Base-by-base conservation (phyloP, 2,329 filamentous ascomycete species). In the Fusarium napiforme region DNA sequence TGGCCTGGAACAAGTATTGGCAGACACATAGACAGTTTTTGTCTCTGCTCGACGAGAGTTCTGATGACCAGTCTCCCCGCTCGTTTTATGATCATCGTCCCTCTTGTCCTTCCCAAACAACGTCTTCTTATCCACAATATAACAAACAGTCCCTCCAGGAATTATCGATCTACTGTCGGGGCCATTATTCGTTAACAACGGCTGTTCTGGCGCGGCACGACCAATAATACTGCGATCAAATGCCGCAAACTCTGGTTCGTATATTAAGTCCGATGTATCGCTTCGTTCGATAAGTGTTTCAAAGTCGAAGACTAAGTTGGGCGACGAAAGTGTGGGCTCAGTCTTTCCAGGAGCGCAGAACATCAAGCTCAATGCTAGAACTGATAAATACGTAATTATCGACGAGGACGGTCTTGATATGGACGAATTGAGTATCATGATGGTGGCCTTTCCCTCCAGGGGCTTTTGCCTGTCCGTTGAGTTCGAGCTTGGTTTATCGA, bases 1-100 rank as follows among this genome's bases (percentile, higher is more conserved):
- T 18, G 96, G 96, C 77, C 97, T 94, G 32, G 89, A 82, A 81
- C 96, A 99, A 2, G 93, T 95, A 74, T 95, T 98, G 47, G 95
- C 90, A 5, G 95, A 95, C 60, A 99, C 87, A 81, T 93, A 98
- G 7, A 98, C 85, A 4, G 83, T 89, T 46, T 82, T 77, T 15
- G 66, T 39, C 14, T 74, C 34, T 26, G 85, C 21, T 82, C 81
- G 30, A 82, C 71, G 58, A 78, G 71, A 47, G 10, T 63, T 64
- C n/a, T 74, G 59, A 53, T 65, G 61, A 11, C 52, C 46, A 14
- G 46, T n/a, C 52, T 49, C 39, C 10, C 77, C 73, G 4, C 52
- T 42, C 18, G 64, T 43, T 52, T 57, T 63, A 10, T 72, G 69
- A 21, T 69, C 64, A 23, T 61, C 57, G 36, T 60, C 64, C 30